A percentile compares a stretch with the other conserved stretches of the same genome.
Conservation (phyloP, 2,329 filamentous ascomycete genomes). For the Thelonectria discophora region DNA sequence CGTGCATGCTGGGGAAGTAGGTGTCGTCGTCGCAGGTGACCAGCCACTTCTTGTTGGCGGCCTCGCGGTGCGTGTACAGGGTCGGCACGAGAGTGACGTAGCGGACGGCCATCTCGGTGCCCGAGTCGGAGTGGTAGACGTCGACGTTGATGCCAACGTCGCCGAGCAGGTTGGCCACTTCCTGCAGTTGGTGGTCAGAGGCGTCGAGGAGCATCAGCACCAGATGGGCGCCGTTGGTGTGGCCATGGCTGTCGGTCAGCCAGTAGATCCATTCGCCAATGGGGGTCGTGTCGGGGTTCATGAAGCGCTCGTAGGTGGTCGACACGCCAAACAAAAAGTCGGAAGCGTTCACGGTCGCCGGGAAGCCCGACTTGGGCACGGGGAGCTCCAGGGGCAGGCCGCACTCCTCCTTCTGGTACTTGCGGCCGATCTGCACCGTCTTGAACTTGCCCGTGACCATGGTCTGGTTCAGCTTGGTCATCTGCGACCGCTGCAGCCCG, state of each 20-base stretch:
- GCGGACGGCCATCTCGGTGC: slow-evolving; percentile 65
- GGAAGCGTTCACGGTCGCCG: slow-evolving; percentile 61
- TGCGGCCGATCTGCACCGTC: slow-evolving; percentile 57
- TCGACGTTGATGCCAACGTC: slow-evolving; percentile 64
- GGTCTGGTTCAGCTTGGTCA: slow-evolving; percentile 60
- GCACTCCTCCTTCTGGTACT: slow-evolving; percentile 54
- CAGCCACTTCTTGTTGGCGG: slow-evolving; percentile 64
- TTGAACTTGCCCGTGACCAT: slow-evolving; percentile 60
- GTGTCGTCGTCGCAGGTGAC: slow-evolving; percentile 72
- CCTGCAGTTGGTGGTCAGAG: slow-evolving; percentile 58
- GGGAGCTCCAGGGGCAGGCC: slow-evolving; percentile 59
- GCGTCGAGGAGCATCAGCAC: slow-evolving; percentile 64
- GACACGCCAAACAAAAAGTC: slow-evolving; percentile 69
- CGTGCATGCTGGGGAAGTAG: slow-evolving; percentile 69
- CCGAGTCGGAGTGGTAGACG: slow-evolving; percentile 62
- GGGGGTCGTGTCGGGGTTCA: slow-evolving; percentile 59
- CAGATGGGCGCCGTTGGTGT: slow-evolving; percentile 66
- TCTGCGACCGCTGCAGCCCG: slow-evolving; percentile 58
- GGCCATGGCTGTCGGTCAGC: slow-evolving; percentile 64
- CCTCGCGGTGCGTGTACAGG: slow-evolving; percentile 61
- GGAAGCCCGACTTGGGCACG: slow-evolving; percentile 60
- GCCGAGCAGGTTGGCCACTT: slow-evolving; percentile 57
- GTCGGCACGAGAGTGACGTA: slow-evolving; percentile 65
- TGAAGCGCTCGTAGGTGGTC: slow-evolving; percentile 65
- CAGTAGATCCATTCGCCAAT: slow-evolving; percentile 69